Conservation (phyloP, 2,329 filamentous ascomycete species). For the Trichoderma brevicompactum region DNA sequence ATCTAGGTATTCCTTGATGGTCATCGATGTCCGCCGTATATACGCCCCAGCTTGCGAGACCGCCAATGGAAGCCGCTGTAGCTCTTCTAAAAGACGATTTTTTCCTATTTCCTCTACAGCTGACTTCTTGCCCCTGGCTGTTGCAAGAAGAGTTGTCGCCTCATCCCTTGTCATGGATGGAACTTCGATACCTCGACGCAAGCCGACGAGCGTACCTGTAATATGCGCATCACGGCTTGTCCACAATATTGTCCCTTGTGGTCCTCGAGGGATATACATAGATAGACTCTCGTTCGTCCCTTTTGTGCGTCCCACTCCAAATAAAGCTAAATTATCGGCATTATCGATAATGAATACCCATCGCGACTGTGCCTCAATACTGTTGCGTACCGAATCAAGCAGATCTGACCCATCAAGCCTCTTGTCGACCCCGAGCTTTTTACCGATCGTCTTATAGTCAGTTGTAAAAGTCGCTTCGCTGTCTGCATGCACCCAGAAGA, state of each 20-base stretch:
- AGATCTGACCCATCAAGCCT: constrained; percentile 33
- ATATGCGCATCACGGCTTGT: constrained; percentile 39
- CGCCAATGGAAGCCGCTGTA: constrained; percentile 41
- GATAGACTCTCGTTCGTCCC: constrained; percentile 8
- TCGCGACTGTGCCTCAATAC: constrained; percentile 29
- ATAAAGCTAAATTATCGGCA: constrained; percentile 40
- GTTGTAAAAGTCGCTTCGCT: constrained; percentile 39
- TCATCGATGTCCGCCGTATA: constrained; percentile 37
- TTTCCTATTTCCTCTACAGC: not conserved
- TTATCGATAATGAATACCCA: constrained; percentile 45
- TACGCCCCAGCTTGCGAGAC: constrained; percentile 41
- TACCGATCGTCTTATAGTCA: constrained; percentile 41
- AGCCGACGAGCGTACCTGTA: constrained; percentile 35
- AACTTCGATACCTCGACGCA: constrained; percentile 34
- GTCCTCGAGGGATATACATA: constrained; percentile 35
- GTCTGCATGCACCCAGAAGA: constrained; percentile 47
- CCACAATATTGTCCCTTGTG: constrained; percentile 40
- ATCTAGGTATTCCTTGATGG: constrained; percentile 36
- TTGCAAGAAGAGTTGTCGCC: not conserved
- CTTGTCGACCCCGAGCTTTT: constrained; percentile 32
- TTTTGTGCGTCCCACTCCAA: constrained; percentile 31
- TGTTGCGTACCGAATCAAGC: constrained; percentile 28
- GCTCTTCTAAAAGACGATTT: constrained; percentile 32
- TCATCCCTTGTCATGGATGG: constrained; percentile 32
- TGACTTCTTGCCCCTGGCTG: constrained; percentile 28